Evolutionary conservation across 371 early-diverging fungal species (phyloP), one percentile per base, ranked within the genome.

Genomic region (Furculomyces boomerangus): DNA sequence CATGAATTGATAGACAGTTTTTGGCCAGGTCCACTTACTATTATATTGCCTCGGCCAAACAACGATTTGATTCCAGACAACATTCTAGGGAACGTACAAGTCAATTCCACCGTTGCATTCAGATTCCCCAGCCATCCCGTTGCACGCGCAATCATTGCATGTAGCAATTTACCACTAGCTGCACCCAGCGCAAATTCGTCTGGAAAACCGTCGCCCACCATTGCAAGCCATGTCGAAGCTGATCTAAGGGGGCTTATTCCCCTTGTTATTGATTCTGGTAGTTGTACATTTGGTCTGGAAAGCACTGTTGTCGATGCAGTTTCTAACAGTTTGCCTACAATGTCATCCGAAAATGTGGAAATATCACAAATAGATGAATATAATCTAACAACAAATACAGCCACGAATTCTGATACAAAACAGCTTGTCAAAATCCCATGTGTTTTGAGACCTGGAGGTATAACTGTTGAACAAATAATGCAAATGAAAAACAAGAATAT

Each of bases 111-210:
- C 0, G 89, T 99, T 0, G 98, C 93, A 0, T 78, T 99, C 20
- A 81, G 99, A 13, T 88, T 98, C 60, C 99, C 99, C 1, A 72
- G 83, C 1, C 90, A 93, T 65, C 88, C 92, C 2, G 80, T 92
- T 27, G 83, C 99, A 1, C 78, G 93, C 13, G 86, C 86, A 0
- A 62, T 96, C 41, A 99, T 99, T 57, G 76, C 81, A 8, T 69
- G 66, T 1, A 80, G 88, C 59, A 91, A 85, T 7, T 79, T 84
- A 28, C 99, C 99, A 13, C 65, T 99, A 56, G 99, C 98, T 22
- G 99, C 98, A 3, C 99, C 99, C 5, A 94, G 96, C n/a, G 99
- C 99, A 30, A 99, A 99, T 70, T 83, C 88, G 16, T 90, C 91
- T 35, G 97, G 98, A 13, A 80, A 86, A 40, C 98, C 99, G 8